These are phyloP conservation scores for Thelephora ganbajun DNA, from an alignment of 768 basidiomycete genomes.

Conservation along the genomic window DNA sequence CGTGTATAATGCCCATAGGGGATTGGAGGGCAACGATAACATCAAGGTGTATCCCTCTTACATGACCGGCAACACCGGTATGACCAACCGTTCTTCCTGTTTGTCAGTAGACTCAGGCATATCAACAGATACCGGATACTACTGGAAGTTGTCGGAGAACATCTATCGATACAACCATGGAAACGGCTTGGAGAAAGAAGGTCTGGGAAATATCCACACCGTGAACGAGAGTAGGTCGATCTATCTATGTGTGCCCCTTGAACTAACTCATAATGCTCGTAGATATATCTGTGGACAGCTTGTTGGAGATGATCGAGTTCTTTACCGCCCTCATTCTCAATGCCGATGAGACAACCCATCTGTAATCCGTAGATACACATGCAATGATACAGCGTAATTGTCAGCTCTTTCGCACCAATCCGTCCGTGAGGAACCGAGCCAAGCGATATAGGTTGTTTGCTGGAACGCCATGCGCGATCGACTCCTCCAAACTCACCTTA, in stretches of 20 bases:
- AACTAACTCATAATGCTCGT: not conserved
- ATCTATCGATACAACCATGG: slow-evolving; percentile 53
- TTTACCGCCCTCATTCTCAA: slow-evolving; percentile 54
- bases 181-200: slow-evolving; percentile 10
- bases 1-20: slow-evolving; percentile 22
- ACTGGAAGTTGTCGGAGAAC: slow-evolving; percentile 33
- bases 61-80: not conserved
- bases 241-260: not conserved
- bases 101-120: not conserved
- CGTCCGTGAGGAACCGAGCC: too few relatives aligned
- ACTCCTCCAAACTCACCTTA: too few relatives aligned
- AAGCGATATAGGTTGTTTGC: too few relatives aligned
- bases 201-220: slow-evolving; percentile 42
- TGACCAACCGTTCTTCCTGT: not conserved
- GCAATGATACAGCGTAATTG: not conserved
- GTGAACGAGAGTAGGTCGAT: slow-evolving; percentile 49
- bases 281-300: slow-evolving; percentile 36
- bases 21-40: slow-evolving; percentile 17
- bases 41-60: slow-evolving; percentile 5
- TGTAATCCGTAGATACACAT: not conserved
- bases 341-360: slow-evolving; percentile 33
- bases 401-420: too few relatives aligned
- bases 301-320: slow-evolving; percentile 55
- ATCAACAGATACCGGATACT: slow-evolving; percentile 27
- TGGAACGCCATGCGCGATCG: too few relatives aligned